phyloP scores from a whole-genome alignment of 1,139 yeast genomes.

The Yamadazyma trypodendri region DNA sequence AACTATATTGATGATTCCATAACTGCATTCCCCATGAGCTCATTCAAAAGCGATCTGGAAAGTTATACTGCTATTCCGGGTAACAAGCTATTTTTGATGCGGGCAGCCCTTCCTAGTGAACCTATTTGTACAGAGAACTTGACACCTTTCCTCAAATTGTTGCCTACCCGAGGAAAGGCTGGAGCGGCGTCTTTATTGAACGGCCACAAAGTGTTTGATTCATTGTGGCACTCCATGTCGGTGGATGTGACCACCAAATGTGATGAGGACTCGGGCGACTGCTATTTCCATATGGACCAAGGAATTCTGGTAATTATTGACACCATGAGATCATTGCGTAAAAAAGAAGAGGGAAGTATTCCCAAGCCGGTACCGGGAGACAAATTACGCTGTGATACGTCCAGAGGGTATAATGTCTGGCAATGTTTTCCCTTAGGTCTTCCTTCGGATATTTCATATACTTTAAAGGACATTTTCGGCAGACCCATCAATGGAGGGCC shows the following conservation, averaged over 20 bases:
- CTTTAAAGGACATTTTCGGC: constrained; percentile 68
- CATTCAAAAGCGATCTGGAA: constrained; percentile 11
- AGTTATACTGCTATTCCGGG: constrained; percentile 23
- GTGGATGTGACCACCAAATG: constrained; percentile 74
- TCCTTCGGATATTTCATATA: constrained; percentile 51
- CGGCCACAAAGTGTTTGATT: constrained; percentile 94
- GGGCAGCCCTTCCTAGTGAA: constrained; percentile 92
- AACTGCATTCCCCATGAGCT: constrained; percentile 66
- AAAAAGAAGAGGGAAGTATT: constrained; percentile 60
- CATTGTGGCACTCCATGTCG: constrained; percentile 93
- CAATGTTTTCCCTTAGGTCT: constrained; percentile 78
- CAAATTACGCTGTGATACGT: constrained; percentile 66
- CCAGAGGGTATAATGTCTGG: constrained; percentile 58
- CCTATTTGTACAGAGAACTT: constrained; percentile 97
- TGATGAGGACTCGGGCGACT: constrained; percentile 23
- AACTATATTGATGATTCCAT: constrained; percentile 80
- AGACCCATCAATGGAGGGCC: constrained; percentile 63
- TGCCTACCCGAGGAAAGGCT: constrained; percentile 91
- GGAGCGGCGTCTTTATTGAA: constrained; percentile 85
- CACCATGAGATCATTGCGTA: constrained; percentile 63
- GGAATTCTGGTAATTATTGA: constrained; percentile 75
- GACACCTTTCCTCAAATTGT: constrained; percentile 85
- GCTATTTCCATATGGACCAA: constrained; percentile 62
- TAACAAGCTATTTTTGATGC: constrained; percentile 53
- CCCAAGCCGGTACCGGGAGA: constrained; percentile 77